Percentiles rank a stretch among this genome's conserved stretches.
phyloP scores from a whole-genome alignment of 768 basidiomycete species.

The Suillus placidus region DNA sequence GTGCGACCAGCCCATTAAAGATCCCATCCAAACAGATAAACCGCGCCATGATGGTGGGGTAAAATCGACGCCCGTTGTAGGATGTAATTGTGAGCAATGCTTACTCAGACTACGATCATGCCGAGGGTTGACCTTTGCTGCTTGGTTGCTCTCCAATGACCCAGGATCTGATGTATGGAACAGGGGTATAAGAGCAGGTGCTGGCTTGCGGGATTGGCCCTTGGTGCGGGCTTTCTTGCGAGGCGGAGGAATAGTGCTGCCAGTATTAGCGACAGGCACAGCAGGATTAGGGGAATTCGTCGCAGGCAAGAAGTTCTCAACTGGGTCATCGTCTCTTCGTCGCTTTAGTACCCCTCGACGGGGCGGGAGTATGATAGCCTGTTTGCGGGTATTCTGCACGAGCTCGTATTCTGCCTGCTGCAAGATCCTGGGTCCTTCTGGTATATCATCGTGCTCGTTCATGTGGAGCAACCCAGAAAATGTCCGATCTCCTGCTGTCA shows the following conservation, averaged over 20 bases:
- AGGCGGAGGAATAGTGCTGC: slow-evolving; percentile 1
- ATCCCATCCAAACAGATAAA: slow-evolving; percentile 34
- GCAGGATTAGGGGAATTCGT: slow-evolving; percentile 12
- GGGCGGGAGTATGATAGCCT: slow-evolving; percentile 32
- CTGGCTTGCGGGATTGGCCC: slow-evolving; percentile 13
- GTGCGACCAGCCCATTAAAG: slow-evolving; percentile 34
- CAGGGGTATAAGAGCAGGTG: neutral
- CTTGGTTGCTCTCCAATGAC: neutral
- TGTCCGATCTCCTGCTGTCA: slow-evolving; percentile 14
- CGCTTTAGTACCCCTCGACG: slow-evolving; percentile 32
- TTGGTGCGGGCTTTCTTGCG: slow-evolving; percentile 28
- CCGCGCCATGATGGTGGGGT: slow-evolving; percentile 35
- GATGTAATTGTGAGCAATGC: neutral
- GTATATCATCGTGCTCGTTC: slow-evolving; percentile 13
- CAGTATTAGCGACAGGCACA: neutral
- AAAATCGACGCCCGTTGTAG: slow-evolving; percentile 21
- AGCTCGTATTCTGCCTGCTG: slow-evolving; percentile 26
- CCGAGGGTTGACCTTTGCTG: neutral
- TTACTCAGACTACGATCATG: neutral
- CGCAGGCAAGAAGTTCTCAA: slow-evolving; percentile 6
- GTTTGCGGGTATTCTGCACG: slow-evolving; percentile 28
- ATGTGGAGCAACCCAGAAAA: slow-evolving; percentile 2
- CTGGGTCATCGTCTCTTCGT: slow-evolving; percentile 24
- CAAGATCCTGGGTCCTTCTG: slow-evolving; percentile 23
- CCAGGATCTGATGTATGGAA: neutral